A percentile compares a stretch with the other conserved stretches of the same genome.
Conservation (phyloP, 257 asterid genomes). For the Fraxinus anomala region DNA sequence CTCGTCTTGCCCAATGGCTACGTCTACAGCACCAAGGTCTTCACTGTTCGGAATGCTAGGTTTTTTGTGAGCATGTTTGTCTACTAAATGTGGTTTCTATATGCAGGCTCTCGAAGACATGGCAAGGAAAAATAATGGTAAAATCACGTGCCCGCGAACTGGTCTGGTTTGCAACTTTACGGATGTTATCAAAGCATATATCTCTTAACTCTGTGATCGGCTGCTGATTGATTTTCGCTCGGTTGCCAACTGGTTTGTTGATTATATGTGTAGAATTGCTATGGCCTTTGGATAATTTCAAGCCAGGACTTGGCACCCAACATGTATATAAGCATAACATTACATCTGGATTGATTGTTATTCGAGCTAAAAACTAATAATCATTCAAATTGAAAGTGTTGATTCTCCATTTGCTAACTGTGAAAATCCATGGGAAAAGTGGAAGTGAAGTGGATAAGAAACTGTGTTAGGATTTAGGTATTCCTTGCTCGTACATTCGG, state of each 20-base stretch:
- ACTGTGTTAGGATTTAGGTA: too few relatives aligned
- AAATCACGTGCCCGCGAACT: constrained; percentile 88
- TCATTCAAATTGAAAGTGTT: constrained; percentile 4
- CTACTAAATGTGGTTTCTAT: constrained; percentile 2
- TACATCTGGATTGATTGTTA: constrained; percentile 28
- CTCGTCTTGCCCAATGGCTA: constrained; percentile 95
- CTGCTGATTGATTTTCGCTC: neutral
- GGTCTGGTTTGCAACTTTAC: constrained; percentile 64
- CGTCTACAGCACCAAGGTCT: constrained; percentile 97
- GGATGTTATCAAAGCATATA: constrained; percentile 74
- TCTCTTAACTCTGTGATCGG: constrained; percentile 46
- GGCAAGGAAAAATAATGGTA: constrained; percentile 78
- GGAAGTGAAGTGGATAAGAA: too few relatives aligned
- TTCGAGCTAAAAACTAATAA: neutral
- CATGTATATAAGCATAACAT: constrained; percentile 35
- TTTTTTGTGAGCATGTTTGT: neutral
- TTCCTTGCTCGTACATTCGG: too few relatives aligned
- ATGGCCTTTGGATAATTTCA: neutral
- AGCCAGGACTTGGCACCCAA: neutral
- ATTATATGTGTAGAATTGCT: constrained; percentile 11
- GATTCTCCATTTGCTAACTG: neutral
- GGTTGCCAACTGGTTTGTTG: too few relatives aligned
- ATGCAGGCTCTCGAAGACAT: constrained; percentile 88
- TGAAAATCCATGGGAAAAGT: constrained; percentile 3
- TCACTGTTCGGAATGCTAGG: constrained; percentile 14